Base-by-base conservation (phyloP, 1,284 basidiomycete species). In the Fomitopsis pinicola region DNA sequence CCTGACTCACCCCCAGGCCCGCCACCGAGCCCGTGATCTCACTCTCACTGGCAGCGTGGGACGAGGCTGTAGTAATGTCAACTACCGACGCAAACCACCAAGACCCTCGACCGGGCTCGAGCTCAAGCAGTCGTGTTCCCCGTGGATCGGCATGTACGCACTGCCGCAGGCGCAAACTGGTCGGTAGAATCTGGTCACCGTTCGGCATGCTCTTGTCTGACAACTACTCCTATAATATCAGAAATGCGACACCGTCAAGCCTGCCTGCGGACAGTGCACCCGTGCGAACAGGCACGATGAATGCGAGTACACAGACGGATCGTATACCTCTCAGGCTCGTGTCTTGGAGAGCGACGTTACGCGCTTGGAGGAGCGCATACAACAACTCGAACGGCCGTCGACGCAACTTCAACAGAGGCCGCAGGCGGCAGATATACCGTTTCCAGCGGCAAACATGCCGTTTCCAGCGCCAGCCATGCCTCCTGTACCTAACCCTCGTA, bases 261-360 rank as follows among this genome's bases (percentile, higher is more conserved):
- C 72, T 10, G 68, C 67, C 6, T 73, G 72, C 46, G 59, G 60
- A 22, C 71, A 70, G 57, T 73, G 71, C 57, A 58, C 63, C 9
- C 69, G 69, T 42, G 62, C 69, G 5, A 66, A 69, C 54, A 62
- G 67, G 14, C 55, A 46, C 0, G 64, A 68, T 26, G 71, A 72
- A 54, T 73, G 71, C 63, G 71, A 73, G 53, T 73, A 73, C 57
- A 66, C 67, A 12, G 70, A 72, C 56, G 69, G 64, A 28, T 62
- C 62, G 2, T 69, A 64, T 14, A 71, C 72, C 4, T 62, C 55
- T 17, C 33, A 33, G n/a, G 28, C 52, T 5, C 52, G 19, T 19
- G 19, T 38, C n/a, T 38, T 50, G 28, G 48, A 50, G 28, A 50
- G 12, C 48, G 30, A 50, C 28, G 28, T n/a, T 12, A 50, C 48